Evolutionary conservation across 345 rosid genomes (phyloP), one percentile per base, ranked within the genome.

Genomic region (Eucalyptus tenuipes): DNA sequence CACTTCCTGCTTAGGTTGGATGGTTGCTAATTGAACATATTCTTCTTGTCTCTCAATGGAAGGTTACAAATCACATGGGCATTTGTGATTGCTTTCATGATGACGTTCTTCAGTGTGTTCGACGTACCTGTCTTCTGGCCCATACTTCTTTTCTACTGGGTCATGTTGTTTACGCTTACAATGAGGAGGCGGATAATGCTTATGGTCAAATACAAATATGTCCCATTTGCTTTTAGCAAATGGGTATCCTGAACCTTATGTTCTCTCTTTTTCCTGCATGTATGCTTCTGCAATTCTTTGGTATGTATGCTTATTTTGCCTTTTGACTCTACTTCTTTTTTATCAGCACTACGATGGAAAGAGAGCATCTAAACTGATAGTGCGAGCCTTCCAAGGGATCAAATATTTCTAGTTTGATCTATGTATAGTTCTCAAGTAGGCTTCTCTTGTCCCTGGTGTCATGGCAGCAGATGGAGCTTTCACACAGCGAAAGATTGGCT

Each of bases 111-210:
- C 91, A 90, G 91, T 0, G 93, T 89, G 16, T 96, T 97, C 88
- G 97, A 96, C 80, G 95, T 96, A 45, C 99, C 99, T 89, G 99
- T 97, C 8, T 97, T 97, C 92, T 96, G 99, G 99, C 99, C 98
- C 25, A 96, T 96, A 88, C 99, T 97, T 22, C 95, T 96, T 17
- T 96, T 96, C 96, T 98, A 96, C 92, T 96, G 98, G 98, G 64
- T 96, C 48, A 89, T 96, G 92, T 87, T 98, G 61, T 96, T 96
- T 88, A 88, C 93, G 59, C 93, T 95, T 33, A 98, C 99, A 33
- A 96, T 96, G 98, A 96, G 94, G 94, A 94, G 92, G 89, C 99
- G 97, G 90, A 96, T 98, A 88, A 92, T 92, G 89, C 99, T 95
- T 90, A 97, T 98, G 99, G 92, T 98, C 96, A 98, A 95, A 91